Conservation (phyloP, 192 early-diverging fungal species). For the Coemansia sp. region DNA sequence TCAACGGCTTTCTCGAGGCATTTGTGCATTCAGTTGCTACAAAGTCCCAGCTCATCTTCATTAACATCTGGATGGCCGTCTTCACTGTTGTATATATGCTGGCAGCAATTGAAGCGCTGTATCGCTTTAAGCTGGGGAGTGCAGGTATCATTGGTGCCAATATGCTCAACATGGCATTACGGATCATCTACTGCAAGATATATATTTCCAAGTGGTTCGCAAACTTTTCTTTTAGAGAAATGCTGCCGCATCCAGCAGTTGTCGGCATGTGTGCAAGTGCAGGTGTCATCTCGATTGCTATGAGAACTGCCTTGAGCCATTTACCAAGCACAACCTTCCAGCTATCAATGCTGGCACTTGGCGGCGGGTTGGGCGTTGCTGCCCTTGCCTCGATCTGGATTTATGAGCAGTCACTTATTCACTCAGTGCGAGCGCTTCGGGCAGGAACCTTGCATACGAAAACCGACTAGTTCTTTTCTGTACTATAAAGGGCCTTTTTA, state of each 20-base stretch:
- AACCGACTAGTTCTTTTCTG: background rate
- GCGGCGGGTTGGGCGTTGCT: conserved; percentile 12
- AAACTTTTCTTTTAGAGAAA: background rate
- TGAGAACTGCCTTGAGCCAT: background rate
- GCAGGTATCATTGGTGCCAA: conserved; percentile 84
- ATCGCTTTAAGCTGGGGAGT: conserved; percentile 60
- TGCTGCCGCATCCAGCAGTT: conserved; percentile 35
- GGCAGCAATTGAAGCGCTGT: conserved; percentile 61
- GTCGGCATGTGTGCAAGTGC: conserved; percentile 19
- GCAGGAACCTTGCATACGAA: conserved; percentile 12
- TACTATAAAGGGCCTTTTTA: background rate
- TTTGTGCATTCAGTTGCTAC: conserved; percentile 87
- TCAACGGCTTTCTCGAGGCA: conserved; percentile 94
- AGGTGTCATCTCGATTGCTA: conserved; percentile 4
- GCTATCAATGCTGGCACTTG: conserved; percentile 15
- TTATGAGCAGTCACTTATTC: conserved; percentile 34
- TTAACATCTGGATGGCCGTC: conserved; percentile 72
- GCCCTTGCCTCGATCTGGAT: conserved; percentile 30
- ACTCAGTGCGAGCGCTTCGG: conserved; percentile 17
- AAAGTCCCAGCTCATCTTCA: conserved; percentile 55
- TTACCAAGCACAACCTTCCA: background rate
- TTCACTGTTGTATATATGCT: conserved; percentile 70
- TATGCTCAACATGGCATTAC: conserved; percentile 74
- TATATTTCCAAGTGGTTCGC: conserved; percentile 65
- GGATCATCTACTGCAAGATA: conserved; percentile 69